A percentile compares a stretch with the other conserved stretches of the same genome.
Evolutionary conservation across 2,329 filamentous ascomycete genomes (phyloP).

Genomic region (Botrytis hyacinthi): DNA sequence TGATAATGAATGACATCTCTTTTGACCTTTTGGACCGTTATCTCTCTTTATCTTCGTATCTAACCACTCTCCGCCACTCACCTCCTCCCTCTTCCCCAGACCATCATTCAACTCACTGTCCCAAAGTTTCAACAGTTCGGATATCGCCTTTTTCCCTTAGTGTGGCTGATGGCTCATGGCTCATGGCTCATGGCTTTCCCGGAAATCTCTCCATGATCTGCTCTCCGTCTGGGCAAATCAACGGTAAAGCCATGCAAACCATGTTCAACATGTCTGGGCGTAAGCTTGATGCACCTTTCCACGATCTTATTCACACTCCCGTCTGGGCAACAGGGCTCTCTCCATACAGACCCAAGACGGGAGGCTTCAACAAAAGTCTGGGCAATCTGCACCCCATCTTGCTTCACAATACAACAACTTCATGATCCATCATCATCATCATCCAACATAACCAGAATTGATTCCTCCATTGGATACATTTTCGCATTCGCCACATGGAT

Average conservation of each 20-base stretch:
- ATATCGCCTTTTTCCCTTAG: constrained; percentile 1
- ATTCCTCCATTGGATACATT: not conserved
- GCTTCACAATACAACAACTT: not conserved
- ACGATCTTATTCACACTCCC: not conserved
- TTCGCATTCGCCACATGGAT: not conserved
- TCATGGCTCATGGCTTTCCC: not conserved
- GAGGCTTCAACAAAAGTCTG: not conserved
- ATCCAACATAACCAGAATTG: not conserved
- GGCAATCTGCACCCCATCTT: constrained; percentile 8
- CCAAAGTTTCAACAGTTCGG: not conserved
- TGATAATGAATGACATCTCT: constrained; percentile 4
- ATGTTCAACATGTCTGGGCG: not conserved
- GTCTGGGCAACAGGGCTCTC: not conserved
- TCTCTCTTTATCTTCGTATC: constrained; percentile 9
- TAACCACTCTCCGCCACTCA: not conserved
- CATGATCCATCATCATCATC: not conserved
- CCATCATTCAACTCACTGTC: not conserved
- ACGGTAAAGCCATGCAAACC: not conserved
- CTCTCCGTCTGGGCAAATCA: not conserved
- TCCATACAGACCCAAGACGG: not conserved
- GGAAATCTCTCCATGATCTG: not conserved
- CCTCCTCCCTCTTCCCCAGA: not conserved
- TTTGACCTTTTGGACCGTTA: not conserved
- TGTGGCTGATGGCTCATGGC: not conserved
- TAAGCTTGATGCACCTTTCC: not conserved